Conservation (phyloP, 306 rosid species). For the Lathyrus oleraceus region DNA sequence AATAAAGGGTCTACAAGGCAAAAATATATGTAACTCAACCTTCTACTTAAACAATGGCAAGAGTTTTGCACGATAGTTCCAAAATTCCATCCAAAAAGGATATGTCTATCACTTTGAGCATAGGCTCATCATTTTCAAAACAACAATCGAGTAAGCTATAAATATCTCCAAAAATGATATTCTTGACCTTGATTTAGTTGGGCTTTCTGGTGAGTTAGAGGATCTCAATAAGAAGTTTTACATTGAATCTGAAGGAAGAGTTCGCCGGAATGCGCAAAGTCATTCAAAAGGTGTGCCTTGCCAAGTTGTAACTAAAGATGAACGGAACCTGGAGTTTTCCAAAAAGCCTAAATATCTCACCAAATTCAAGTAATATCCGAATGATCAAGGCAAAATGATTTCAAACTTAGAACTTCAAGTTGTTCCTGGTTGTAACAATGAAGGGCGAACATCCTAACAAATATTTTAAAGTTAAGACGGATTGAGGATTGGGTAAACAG, state of each 20-base stretch:
- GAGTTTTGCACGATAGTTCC: constrained; percentile 45
- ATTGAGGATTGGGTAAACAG: constrained; percentile 88
- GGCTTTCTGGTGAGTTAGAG: constrained; percentile 42
- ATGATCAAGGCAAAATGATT: too few species aligned
- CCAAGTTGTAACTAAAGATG: too few species aligned
- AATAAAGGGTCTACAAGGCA: too few species aligned
- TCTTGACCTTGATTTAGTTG: constrained; percentile 43
- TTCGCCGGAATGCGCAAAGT: too few species aligned
- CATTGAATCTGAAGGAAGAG: too few species aligned
- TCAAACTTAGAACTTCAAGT: constrained; percentile 35
- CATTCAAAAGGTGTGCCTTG: too few species aligned
- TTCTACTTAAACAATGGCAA: too few species aligned
- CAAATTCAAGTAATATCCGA: too few species aligned
- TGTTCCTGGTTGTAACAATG: constrained; percentile 40
- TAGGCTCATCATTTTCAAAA: constrained; percentile 32
- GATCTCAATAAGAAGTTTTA: constrained; percentile 41
- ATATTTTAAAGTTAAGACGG: constrained; percentile 71
- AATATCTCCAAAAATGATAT: constrained; percentile 29
- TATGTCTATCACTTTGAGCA: constrained; percentile 29
- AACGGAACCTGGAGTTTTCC: too few species aligned
- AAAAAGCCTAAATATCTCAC: too few species aligned
- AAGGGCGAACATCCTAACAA: constrained; percentile 46
- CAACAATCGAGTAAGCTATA: constrained; percentile 37
- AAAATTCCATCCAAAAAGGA: constrained; percentile 38
- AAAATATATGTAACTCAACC: constrained; percentile 48